Evolutionary conservation across 2,329 filamentous ascomycete species (phyloP), one percentile per base, ranked within the genome.

Genomic region (Endothia cerciana): DNA sequence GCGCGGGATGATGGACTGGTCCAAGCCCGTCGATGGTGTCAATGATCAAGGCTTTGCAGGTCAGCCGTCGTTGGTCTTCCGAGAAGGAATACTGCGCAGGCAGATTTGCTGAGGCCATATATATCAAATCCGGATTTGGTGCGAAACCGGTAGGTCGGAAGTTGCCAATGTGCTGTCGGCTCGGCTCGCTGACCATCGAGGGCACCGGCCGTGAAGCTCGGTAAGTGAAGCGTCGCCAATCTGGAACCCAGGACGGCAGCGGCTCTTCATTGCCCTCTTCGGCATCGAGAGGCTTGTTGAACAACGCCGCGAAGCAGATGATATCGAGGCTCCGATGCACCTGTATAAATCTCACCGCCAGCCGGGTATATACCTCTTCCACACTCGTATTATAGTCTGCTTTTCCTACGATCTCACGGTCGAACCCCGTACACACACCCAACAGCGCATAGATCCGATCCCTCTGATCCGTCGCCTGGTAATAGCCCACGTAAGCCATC

Each of bases 171-270:
- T 40, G 19, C 4, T 22, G 13, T 25, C 70, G 70, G 17, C 63
- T 69, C 62, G 68, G 63, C 66, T 69, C 70, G 47, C 47, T 70
- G 7, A 67, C 62, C 36, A 62, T 67, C 0, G 67, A 69, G 33
- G 67, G 67, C 4, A 65, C 69, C 1, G 57, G 51, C 13, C 60
- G 49, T 17, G 60, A 55, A 5, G 47, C 60, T 30, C 36, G 36
- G 22, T 63, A 5, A 5, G 25, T 15, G 25, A 49, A 56, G 38
- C 51, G 41, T 41, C 60, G 47, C 49, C 49, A 56, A 25, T 63
- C 60, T 13, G 51, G 49, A 1, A 62, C 33, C 49, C 47, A 62
- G 10, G 60, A 41, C 15, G 47, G 47, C 2, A 55, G 38, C 13
- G 15, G 22, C 7, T 11, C 33, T 40, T 62, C 47, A 7, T 55